Conservation (phyloP, 2,329 filamentous ascomycete genomes). For the Botrytis elliptica region DNA sequence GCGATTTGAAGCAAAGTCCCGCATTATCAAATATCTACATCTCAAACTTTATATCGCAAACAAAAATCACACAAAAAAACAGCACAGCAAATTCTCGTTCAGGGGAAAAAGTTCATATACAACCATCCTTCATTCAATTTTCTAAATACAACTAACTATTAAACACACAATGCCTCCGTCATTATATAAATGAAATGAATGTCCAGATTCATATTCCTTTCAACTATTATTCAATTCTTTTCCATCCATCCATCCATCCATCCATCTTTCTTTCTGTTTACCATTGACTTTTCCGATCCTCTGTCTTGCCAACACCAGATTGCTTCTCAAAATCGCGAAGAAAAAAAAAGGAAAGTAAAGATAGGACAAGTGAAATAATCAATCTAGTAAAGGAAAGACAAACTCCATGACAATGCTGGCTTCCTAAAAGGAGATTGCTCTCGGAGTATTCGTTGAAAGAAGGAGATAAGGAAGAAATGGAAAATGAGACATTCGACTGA, state of each 20-base stretch:
- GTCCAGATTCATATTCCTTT: background rate
- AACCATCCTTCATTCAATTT: background rate
- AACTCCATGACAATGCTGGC: background rate
- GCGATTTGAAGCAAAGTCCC: background rate
- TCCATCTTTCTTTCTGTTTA: background rate
- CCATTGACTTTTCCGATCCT: background rate
- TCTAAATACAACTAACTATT: background rate
- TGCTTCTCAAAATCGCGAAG: background rate
- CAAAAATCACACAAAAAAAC: background rate
- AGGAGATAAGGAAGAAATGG: background rate
- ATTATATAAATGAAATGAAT: slow-evolving; percentile 4
- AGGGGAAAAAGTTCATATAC: background rate
- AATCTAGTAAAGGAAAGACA: background rate
- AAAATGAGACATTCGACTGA: background rate
- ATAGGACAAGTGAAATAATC: background rate
- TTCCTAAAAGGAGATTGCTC: slow-evolving; percentile 5
- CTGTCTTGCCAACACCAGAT: background rate
- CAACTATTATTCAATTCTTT: background rate
- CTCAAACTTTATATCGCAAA: background rate
- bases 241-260: background rate
- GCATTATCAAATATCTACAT: background rate
- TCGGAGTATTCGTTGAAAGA: background rate
- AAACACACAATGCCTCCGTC: slow-evolving; percentile 3
- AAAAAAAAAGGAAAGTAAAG: background rate
- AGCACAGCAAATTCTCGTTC: background rate